phyloP scores from a whole-genome alignment of 805 yeast species.

The Suhomyces kilbournensis region DNA sequence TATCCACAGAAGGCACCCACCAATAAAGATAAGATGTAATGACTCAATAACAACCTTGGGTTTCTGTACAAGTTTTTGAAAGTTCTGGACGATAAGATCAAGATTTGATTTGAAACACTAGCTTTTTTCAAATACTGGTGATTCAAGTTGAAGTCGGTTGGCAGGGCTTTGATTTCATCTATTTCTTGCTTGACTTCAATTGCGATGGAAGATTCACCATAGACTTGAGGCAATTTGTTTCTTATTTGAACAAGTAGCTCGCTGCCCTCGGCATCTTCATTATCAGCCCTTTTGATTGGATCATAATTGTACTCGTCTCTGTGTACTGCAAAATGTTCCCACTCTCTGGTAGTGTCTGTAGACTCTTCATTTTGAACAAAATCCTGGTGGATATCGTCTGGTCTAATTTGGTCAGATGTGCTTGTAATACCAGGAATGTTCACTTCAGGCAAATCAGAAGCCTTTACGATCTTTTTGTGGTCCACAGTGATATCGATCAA shows the following conservation, averaged over 20 bases:
- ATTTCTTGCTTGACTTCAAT: constrained; percentile 42
- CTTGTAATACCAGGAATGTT: constrained; percentile 7
- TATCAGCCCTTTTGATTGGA: constrained; percentile 11
- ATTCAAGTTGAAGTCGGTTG: constrained; percentile 25
- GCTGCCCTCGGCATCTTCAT: constrained; percentile 18
- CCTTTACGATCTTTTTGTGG: constrained; percentile 31
- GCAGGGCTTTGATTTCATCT: constrained; percentile 18
- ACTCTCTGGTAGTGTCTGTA: constrained; percentile 67
- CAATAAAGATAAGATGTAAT: constrained; percentile 70
- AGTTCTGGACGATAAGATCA: constrained; percentile 78
- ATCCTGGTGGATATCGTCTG: constrained; percentile 24
- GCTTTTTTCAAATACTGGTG: constrained; percentile 48
- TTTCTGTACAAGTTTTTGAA: constrained; percentile 91
- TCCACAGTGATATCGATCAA: constrained; percentile 87
- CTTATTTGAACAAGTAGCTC: constrained; percentile 17
- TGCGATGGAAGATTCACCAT: constrained; percentile 38
- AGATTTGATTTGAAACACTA: constrained; percentile 58
- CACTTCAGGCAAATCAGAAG: constrained; percentile 3
- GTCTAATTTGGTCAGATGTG: constrained; percentile 5
- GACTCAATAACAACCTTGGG: constrained; percentile 83
- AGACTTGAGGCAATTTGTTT: constrained; percentile 32
- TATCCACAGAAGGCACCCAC: constrained; percentile 85
- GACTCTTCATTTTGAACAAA: constrained; percentile 27
- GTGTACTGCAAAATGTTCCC: constrained; percentile 84
- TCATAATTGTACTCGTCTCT: constrained; percentile 59